These are phyloP conservation scores for Lodderomyces metapsilosis DNA, from an alignment of 1,139 yeast species.

Conservation along the genomic window DNA sequence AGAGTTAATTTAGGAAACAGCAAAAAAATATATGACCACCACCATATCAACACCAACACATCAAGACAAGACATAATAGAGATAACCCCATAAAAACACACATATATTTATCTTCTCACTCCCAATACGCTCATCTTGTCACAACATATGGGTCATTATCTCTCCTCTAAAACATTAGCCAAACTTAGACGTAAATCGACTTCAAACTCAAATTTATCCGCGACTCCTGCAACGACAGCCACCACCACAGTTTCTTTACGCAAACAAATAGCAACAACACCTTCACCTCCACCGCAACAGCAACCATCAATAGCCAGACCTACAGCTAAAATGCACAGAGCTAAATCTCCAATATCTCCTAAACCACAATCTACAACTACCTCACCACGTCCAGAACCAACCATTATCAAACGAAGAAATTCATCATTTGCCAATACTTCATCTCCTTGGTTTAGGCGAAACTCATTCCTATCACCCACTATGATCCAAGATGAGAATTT, in stretches of 20 bases:
- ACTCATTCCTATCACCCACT: constrained; percentile 57
- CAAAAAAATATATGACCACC: background rate
- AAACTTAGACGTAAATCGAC: constrained; percentile 14
- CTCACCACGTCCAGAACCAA: constrained; percentile 18
- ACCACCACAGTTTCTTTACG: background rate
- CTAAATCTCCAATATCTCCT: background rate
- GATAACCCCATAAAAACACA: background rate
- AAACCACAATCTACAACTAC: constrained; percentile 1
- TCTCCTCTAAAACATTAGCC: background rate
- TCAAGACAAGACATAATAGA: too few species aligned
- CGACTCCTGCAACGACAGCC: constrained; percentile 4
- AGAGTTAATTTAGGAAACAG: background rate
- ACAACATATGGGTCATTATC: too few species aligned
- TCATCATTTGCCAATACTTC: constrained; percentile 50
- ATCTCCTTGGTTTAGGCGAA: constrained; percentile 58
- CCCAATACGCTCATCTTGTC: too few species aligned
- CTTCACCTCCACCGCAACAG: background rate
- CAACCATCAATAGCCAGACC: background rate
- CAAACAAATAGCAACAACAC: constrained; percentile 1
- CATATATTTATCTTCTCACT: background rate
- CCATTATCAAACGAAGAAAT: constrained; percentile 24
- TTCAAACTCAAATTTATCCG: constrained; percentile 11
- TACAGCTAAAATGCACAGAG: background rate
- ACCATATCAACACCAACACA: too few species aligned
- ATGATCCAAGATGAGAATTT: constrained; percentile 65